Evolutionary conservation across 1,284 basidiomycete genomes (phyloP).

Genomic region (Baeospora myosura): DNA sequence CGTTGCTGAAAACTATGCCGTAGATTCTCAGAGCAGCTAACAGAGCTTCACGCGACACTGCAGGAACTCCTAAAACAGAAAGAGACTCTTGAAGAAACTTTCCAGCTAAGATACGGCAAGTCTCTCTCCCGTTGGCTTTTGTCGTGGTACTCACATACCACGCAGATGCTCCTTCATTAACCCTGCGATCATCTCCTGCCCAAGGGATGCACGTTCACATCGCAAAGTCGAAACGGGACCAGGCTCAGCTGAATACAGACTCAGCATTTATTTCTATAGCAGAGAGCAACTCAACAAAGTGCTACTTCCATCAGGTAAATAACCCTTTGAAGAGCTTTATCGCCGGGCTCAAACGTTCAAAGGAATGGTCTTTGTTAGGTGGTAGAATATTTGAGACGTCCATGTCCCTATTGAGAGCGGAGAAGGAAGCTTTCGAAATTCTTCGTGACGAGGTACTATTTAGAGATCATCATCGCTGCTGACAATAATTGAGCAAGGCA

Average conservation of each 20-base stretch:
- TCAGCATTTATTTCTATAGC: conserved; percentile 49
- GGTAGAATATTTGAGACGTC: conserved; percentile 53
- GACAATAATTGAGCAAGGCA: conserved; percentile 8
- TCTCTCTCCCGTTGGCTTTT: conserved; percentile 2
- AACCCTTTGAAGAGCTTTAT: not conserved
- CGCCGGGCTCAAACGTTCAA: not conserved
- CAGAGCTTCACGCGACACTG: conserved; percentile 45
- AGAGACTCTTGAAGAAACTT: conserved; percentile 43
- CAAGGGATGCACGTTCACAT: conserved; percentile 75
- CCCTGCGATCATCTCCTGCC: conserved; percentile 57
- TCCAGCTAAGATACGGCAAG: conserved; percentile 53
- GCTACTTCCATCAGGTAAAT: conserved; percentile 63
- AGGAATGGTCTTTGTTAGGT: conserved; percentile 74
- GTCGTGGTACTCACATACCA: conserved; percentile 3
- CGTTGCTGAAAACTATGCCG: conserved; percentile 4
- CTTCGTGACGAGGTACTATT: conserved; percentile 56
- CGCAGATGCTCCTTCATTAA: conserved; percentile 63
- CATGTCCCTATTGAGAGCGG: conserved; percentile 46
- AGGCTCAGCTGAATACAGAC: conserved; percentile 37
- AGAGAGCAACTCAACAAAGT: conserved; percentile 58
- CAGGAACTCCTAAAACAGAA: conserved; percentile 37
- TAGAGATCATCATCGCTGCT: conserved; percentile 2
- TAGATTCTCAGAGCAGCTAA: conserved; percentile 66
- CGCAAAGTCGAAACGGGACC: conserved; percentile 53
- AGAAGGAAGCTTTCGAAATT: conserved; percentile 64